A percentile compares a stretch with the other conserved stretches of the same genome.
These are phyloP conservation scores for Arxiozyma telluris DNA, from an alignment of 1,139 yeast genomes.

Conservation along the genomic window DNA sequence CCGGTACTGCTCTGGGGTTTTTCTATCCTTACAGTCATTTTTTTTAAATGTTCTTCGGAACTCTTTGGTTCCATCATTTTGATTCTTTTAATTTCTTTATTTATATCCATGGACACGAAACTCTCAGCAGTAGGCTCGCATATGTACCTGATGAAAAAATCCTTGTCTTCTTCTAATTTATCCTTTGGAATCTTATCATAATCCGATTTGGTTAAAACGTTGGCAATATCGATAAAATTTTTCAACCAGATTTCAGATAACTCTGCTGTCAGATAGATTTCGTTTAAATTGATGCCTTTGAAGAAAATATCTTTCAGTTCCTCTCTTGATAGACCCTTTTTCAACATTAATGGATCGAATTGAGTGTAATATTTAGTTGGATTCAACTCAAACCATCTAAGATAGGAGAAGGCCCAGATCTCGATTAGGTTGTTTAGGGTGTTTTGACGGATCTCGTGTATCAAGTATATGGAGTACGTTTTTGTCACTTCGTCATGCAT, in stretches of 20 bases:
- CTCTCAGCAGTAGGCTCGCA: conserved; percentile 25
- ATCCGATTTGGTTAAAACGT: conserved; percentile 12
- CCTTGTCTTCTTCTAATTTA: conserved; percentile 7
- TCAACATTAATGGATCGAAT: conserved; percentile 14
- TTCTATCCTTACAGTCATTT: conserved; percentile 10
- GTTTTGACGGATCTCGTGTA: conserved; percentile 27
- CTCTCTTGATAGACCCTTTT: conserved; percentile 7
- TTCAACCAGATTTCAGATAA: conserved; percentile 24
- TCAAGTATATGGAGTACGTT: conserved; percentile 23
- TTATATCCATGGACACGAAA: conserved; percentile 21
- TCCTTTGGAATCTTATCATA: conserved; percentile 5
- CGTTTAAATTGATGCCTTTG: conserved; percentile 18
- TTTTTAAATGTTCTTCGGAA: conserved; percentile 22
- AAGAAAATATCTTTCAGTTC: conserved; percentile 15
- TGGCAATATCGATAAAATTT: conserved; percentile 20
- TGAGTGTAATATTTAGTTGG: conserved; percentile 15
- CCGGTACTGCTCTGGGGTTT: neutral
- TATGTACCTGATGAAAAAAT: conserved; percentile 18
- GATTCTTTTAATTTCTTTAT: conserved; percentile 14
- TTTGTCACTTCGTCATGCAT: conserved; percentile 18
- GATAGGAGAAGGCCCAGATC: conserved; percentile 26
- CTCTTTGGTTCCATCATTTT: conserved; percentile 17
- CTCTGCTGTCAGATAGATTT: conserved; percentile 28
- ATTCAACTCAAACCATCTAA: conserved; percentile 27
- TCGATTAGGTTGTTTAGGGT: conserved; percentile 25